Percentiles rank a stretch among this genome's conserved stretches.
These are phyloP conservation scores for Phytophthora sansomeana DNA, from an alignment of 352 stramenopile species.

Conservation along the genomic window DNA sequence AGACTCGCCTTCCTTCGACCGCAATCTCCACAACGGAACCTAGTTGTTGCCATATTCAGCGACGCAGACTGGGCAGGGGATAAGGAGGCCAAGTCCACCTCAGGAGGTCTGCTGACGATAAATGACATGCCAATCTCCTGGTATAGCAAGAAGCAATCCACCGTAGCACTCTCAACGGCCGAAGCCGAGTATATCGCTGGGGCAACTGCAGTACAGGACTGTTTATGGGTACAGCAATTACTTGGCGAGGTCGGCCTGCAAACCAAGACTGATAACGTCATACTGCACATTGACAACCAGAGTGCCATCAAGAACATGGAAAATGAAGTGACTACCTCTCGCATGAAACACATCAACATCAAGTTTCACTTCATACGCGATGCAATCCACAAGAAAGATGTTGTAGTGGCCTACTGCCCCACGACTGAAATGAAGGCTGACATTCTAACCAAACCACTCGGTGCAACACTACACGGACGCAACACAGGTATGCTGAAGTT, in stretches of 20 bases:
- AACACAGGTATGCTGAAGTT: constrained; percentile 2
- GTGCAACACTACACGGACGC: not conserved
- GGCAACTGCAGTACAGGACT: constrained; percentile 3
- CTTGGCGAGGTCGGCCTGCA: constrained; percentile 1
- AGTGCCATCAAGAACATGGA: constrained; percentile 20
- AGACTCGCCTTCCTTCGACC: not conserved
- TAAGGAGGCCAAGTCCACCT: constrained; percentile 22
- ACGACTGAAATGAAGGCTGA: constrained; percentile 8
- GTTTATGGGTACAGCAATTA: constrained; percentile 14
- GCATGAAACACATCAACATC: constrained; percentile 27
- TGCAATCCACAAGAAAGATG: not conserved
- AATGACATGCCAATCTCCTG: constrained; percentile 15
- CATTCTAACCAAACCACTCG: constrained; percentile 8
- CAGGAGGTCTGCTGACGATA: constrained; percentile 3
- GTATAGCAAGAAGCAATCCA: constrained; percentile 25
- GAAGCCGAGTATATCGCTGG: constrained; percentile 22
- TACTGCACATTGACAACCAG: constrained; percentile 15
- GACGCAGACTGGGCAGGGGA: constrained; percentile 17
- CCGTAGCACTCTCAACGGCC: not conserved
- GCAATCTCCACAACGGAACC: not conserved
- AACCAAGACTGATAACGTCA: not conserved
- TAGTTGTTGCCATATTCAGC: constrained; percentile 1
- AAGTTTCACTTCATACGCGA: constrained; percentile 28
- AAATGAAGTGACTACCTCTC: constrained; percentile 2
- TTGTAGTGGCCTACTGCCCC: constrained; percentile 4